Base-by-base conservation (phyloP, 1,139 yeast species). In the Suhomyces wounanorum region DNA sequence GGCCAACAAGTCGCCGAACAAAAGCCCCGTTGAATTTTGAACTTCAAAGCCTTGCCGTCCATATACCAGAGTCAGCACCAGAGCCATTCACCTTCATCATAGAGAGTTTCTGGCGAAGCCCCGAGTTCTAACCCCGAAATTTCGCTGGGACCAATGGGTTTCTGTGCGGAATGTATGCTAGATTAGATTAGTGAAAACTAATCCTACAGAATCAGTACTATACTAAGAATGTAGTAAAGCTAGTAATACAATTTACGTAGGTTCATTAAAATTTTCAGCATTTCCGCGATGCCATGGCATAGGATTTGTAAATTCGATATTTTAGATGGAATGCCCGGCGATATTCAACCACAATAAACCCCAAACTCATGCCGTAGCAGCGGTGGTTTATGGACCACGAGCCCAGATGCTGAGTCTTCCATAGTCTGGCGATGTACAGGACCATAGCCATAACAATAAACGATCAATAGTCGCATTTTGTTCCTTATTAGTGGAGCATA, bases 221-320 rank as follows among this genome's bases (percentile, higher is more conserved):
- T 38, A 23, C 17, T 38, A 18, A 40, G 31, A 25, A 25, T 25
- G 23, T 28, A 35, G 33, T 39, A 43, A 43, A 47, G 45, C 49
- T 47, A 43, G 50, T 50, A 43, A 50, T 44, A 43, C 50, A 50
- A 33, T 28, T 38, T 37, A 41, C 26, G 44, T 41, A 41, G 25
- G 44, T 41, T 41, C 44, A 41, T 41, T 41, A 41, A 26, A 30
- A 40, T 28, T 30, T 30, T 41, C 37, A 31, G 44, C 44, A 41
- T 30, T 26, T 14, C 44, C 37, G 44, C 36, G 35, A 41, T 17
- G 36, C 36, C 36, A 26, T 17, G 37, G 37, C 44, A 41, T 28
- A 41, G 23, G 31, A 33, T 33, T 31, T 33, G 37, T 33, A 33
- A 28, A 14, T 14, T 33, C 37, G 18, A 14, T 33, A 33, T 33